phyloP scores from a whole-genome alignment of 2,329 filamentous ascomycete genomes.

The Fusarium robinianum region DNA sequence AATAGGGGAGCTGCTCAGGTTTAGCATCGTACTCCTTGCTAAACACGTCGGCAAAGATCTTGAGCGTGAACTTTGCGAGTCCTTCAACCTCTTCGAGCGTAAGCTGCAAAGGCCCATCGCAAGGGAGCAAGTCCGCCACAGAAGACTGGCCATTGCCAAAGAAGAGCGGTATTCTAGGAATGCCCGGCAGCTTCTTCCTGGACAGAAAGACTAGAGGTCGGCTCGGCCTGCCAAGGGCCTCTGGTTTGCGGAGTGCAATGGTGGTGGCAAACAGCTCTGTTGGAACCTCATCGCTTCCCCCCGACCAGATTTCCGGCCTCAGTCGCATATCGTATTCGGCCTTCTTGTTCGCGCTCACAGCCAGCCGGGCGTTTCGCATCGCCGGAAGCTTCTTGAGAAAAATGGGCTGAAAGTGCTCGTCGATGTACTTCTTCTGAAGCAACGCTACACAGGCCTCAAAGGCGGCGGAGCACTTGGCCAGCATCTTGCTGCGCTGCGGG shows the following conservation, averaged over 20 bases:
- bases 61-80: conserved; percentile 74
- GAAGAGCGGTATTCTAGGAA: conserved; percentile 74
- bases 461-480: conserved; percentile 87
- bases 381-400: conserved; percentile 72
- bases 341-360: conserved; percentile 77
- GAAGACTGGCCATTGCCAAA: conserved; percentile 68
- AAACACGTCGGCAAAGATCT: conserved; percentile 82
- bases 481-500: conserved; percentile 68
- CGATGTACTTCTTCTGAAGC: conserved; percentile 66
- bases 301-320: conserved; percentile 77
- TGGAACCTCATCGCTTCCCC: conserved; percentile 48
- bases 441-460: conserved; percentile 80
- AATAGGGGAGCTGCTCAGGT: conserved; percentile 74
- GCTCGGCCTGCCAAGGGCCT: conserved; percentile 61
- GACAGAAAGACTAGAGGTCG: conserved; percentile 73
- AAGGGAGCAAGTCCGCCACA: conserved; percentile 54
- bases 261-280: conserved; percentile 63
- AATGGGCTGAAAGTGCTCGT: conserved; percentile 74
- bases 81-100: conserved; percentile 51
- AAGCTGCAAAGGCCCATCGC: conserved; percentile 51
- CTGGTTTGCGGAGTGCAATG: conserved; percentile 61
- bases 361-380: conserved; percentile 86
- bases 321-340: conserved; percentile 75
- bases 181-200: conserved; percentile 62
- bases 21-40: conserved; percentile 79